Percentiles rank a stretch among this genome's conserved stretches.
These are phyloP conservation scores for Zasmidium angulare DNA, from an alignment of 2,329 filamentous ascomycete genomes.

Conservation along the genomic window DNA sequence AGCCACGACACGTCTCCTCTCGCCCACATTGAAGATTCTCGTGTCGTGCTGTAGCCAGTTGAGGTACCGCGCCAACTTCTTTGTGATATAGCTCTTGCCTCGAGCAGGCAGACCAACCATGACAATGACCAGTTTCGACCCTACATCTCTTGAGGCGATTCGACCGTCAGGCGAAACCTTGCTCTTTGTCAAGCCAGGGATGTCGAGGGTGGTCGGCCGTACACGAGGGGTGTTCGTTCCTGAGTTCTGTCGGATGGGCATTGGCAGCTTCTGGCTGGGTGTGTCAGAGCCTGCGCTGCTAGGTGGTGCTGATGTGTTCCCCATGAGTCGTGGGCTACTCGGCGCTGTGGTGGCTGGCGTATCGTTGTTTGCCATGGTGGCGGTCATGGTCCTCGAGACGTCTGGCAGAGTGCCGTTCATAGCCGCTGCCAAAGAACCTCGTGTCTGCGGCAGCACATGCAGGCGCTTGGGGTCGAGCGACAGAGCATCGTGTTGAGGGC, in stretches of 20 bases:
- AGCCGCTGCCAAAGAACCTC: conserved; percentile 27
- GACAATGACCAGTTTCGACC: conserved; percentile 93
- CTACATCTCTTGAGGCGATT: conserved; percentile 90
- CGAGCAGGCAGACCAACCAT: conserved; percentile 96
- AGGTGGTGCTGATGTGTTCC: conserved; percentile 19
- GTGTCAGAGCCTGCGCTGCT: conserved; percentile 19
- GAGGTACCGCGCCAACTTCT: conserved; percentile 92
- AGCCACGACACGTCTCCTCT: conserved; percentile 78
- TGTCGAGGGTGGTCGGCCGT: conserved; percentile 92
- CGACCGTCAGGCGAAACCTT: conserved; percentile 93
- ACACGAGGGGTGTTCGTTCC: conserved; percentile 74
- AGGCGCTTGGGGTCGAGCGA: conserved; percentile 6
- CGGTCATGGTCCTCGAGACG: conserved; percentile 13
- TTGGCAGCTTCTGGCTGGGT: conserved; percentile 48
- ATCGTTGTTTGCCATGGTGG: conserved; percentile 54
- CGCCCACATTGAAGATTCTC: conserved; percentile 95
- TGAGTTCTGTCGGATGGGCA: conserved; percentile 70
- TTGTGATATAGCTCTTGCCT: conserved; percentile 98
- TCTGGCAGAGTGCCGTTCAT: conserved; percentile 29
- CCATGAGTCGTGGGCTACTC: conserved; percentile 42
- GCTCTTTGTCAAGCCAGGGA: conserved; percentile 92
- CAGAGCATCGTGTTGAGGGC: conserved; percentile 5
- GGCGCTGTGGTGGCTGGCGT: conserved; percentile 64
- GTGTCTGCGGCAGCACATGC: conserved; percentile 7
- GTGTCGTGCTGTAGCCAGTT: conserved; percentile 98